Evolutionary conservation across 805 yeast species (phyloP), one percentile per base, ranked within the genome.

Genomic region (Pichia sporocuriosa): DNA sequence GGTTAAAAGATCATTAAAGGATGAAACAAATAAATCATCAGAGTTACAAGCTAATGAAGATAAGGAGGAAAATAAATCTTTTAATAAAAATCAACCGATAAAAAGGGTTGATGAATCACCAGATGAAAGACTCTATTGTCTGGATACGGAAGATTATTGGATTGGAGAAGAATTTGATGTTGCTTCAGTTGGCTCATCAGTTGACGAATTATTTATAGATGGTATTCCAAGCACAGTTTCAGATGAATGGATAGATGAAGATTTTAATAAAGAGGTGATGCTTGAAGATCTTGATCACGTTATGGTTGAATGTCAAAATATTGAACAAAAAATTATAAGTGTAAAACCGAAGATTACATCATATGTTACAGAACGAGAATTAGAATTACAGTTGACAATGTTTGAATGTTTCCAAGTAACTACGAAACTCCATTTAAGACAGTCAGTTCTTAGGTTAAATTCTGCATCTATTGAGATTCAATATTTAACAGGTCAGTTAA

Each of bases 361-460:
- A 6, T 40, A 48, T 16, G 45, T 59, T 22, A 51, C 65, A 5
- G 55, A 65, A 0, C 65, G 66, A 21, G 87, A 83, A 37, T 60
- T 80, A 22, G 82, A 79, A 52, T 63, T 75, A 42, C 93, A 84
- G 53, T 61, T 83, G 38, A 77, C 85, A 1, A 58, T 83, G 27
- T 85, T 84, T 57, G 88, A 82, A 51, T 71, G 79, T 11, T 80
- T 81, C 57, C 86, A 82, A 58, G 55, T 81, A 24, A 73, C 87
- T 15, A 79, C 88, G 1, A 74, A 76, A 49, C 62, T 85, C 29
- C 85, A 80, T 54, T 62, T 84, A 34, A 66, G 81, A 40, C 88
- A 83, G 50, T 70, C 87, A 0, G 78, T 84, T 3, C 55, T 79
- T 51, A 67, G 70, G 43, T 59, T 74, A 47, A 81, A 78, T 47